A percentile compares a stretch with the other conserved stretches of the same genome.
These are phyloP conservation scores for Geranium rotundifolium DNA, from an alignment of 345 rosid species.

Conservation along the genomic window DNA sequence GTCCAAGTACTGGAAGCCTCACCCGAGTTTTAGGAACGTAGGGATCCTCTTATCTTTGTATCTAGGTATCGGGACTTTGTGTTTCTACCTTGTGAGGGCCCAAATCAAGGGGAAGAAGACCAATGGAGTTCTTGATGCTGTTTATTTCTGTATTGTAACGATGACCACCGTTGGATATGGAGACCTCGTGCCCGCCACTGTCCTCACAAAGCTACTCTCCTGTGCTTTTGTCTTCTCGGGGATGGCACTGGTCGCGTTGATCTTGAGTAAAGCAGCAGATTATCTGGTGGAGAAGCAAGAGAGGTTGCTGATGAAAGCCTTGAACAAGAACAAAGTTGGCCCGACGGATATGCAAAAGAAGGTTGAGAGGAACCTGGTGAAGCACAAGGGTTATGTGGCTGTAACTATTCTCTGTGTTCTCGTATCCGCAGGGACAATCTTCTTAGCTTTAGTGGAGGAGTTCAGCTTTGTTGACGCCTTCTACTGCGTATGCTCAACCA, in stretches of 20 bases:
- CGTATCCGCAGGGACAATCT: slow-evolving; percentile 19
- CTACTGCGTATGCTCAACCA: slow-evolving; percentile 44
- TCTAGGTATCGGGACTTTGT: slow-evolving; percentile 29
- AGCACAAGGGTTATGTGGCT: slow-evolving; percentile 22
- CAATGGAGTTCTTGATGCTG: slow-evolving; percentile 34
- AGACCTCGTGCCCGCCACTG: slow-evolving; percentile 37
- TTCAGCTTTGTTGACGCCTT: slow-evolving; percentile 29
- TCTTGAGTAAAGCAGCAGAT: slow-evolving; percentile 45
- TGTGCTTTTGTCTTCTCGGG: slow-evolving; percentile 35
- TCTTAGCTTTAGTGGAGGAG: slow-evolving; percentile 24
- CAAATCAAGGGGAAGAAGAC: slow-evolving; percentile 43
- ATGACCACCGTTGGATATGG: slow-evolving; percentile 56
- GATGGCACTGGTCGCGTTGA: slow-evolving; percentile 34
- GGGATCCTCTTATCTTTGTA: slow-evolving; percentile 16
- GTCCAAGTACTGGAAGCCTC: not conserved
- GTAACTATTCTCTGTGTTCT: slow-evolving; percentile 19
- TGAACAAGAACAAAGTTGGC: slow-evolving; percentile 22
- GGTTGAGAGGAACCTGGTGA: slow-evolving; percentile 22
- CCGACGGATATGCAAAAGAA: slow-evolving; percentile 24
- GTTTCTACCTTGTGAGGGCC: slow-evolving; percentile 30
- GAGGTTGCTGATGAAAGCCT: slow-evolving; percentile 26
- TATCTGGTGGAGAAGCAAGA: slow-evolving; percentile 42
- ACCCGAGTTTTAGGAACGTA: slow-evolving; percentile 20
- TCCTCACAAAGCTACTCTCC: slow-evolving; percentile 29
- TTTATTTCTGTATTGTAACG: slow-evolving; percentile 43